phyloP scores from a whole-genome alignment of 305 asterid species.

The Coffea humblotiana region DNA sequence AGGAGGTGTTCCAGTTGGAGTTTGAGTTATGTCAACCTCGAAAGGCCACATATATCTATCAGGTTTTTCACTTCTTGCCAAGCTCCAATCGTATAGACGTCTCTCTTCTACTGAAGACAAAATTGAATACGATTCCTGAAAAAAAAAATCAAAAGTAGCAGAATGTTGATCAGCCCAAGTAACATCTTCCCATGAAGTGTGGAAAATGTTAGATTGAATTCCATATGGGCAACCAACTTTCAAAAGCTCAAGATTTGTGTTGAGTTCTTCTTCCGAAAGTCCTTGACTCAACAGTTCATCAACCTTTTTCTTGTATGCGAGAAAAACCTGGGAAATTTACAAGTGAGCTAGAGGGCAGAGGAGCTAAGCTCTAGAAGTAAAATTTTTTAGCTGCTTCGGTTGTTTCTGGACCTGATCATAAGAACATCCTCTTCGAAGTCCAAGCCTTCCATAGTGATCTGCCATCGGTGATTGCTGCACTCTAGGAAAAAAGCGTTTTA shows the following conservation, averaged over 20 bases:
- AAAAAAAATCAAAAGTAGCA: neutral
- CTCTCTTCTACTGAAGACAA: constrained; percentile 63
- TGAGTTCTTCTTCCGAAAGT: constrained; percentile 47
- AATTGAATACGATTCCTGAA: constrained; percentile 58
- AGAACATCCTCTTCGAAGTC: constrained; percentile 56
- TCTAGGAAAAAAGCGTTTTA: constrained; percentile 32
- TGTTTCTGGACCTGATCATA: constrained; percentile 50
- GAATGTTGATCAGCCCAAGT: neutral
- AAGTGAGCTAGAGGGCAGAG: neutral
- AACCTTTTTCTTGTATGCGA: constrained; percentile 52
- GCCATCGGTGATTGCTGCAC: constrained; percentile 81
- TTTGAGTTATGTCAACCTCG: constrained; percentile 58
- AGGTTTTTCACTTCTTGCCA: constrained; percentile 54
- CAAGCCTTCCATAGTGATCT: constrained; percentile 75
- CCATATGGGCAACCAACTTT: constrained; percentile 20
- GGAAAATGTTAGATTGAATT: neutral
- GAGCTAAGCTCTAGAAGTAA: neutral
- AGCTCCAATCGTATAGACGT: constrained; percentile 81
- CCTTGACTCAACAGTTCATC: constrained; percentile 45
- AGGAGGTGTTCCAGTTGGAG: constrained; percentile 45
- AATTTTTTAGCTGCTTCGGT: neutral
- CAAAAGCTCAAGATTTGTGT: constrained; percentile 49
- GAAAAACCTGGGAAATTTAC: constrained; percentile 10
- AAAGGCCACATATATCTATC: constrained; percentile 68
- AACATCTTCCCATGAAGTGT: neutral